These are phyloP conservation scores for Fusarium sp. DNA, from an alignment of 2,329 filamentous ascomycete species.

Conservation along the genomic window DNA sequence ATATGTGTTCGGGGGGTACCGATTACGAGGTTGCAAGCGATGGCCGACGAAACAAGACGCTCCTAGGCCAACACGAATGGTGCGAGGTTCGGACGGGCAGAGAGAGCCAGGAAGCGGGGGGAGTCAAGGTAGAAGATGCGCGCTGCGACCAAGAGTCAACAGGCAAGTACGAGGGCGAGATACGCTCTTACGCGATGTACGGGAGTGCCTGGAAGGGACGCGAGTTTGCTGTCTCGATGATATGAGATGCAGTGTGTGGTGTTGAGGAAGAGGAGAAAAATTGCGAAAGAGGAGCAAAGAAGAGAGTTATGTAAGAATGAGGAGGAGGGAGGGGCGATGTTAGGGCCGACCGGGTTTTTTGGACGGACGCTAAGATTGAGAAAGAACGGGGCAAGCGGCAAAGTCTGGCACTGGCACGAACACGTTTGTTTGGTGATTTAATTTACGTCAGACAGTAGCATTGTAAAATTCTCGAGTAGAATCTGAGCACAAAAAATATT, in stretches of 20 bases:
- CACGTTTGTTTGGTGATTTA: too few relatives aligned
- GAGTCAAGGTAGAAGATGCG: constrained; percentile 26
- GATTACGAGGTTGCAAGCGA: constrained; percentile 35
- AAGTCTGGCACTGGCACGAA: constrained; percentile 8
- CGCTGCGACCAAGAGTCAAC: constrained; percentile 47
- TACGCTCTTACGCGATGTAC: constrained; percentile 39
- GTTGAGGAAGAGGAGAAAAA: constrained; percentile 38
- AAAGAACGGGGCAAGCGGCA: constrained; percentile 44
- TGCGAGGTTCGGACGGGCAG: constrained; percentile 18
- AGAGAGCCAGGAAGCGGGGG: constrained; percentile 21
- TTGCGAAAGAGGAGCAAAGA: constrained; percentile 35
- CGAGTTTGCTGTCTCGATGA: constrained; percentile 40
- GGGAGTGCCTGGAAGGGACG: constrained; percentile 13
- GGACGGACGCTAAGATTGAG: constrained; percentile 21
- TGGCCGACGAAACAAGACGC: constrained; percentile 24
- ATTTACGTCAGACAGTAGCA: too few relatives aligned
- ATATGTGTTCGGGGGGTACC: constrained; percentile 47
- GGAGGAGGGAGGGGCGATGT: constrained; percentile 41
- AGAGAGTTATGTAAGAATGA: constrained; percentile 32
- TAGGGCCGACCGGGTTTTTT: constrained; percentile 45
- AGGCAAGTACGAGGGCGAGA: constrained; percentile 34
- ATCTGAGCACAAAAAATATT: too few relatives aligned
- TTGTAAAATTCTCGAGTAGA: too few relatives aligned
- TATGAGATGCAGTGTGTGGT: constrained; percentile 40
- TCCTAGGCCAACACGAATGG: constrained; percentile 28